These are phyloP conservation scores for Penicillium taxi DNA, from an alignment of 495 filamentous ascomycete species.

Conservation along the genomic window DNA sequence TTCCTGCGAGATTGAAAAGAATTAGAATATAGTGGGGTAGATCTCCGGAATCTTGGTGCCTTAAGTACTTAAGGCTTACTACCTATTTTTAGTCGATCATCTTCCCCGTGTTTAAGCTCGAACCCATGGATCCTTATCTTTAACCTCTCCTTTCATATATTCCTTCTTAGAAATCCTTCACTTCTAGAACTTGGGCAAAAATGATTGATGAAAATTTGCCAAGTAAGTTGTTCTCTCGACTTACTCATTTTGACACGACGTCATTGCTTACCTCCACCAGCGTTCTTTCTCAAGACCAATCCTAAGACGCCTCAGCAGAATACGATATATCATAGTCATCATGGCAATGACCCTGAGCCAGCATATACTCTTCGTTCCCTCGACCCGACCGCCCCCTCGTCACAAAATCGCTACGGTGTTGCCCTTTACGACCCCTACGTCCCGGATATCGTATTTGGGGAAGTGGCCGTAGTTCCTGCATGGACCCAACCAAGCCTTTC, in stretches of 20 bases:
- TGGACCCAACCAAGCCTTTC: conserved; percentile 77
- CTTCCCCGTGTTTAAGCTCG: too few species aligned
- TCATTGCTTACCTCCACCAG: conserved; percentile 38
- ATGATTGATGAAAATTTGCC: conserved; percentile 97
- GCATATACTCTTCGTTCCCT: conserved; percentile 71
- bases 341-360: conserved; percentile 69
- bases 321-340: conserved; percentile 64
- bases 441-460: conserved; percentile 74
- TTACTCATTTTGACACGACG: conserved; percentile 6
- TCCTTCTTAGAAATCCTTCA: too few species aligned
- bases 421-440: conserved; percentile 79
- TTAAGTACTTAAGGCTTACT: neutral
- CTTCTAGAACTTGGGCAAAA: conserved; percentile 10
- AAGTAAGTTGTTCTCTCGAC: conserved; percentile 41
- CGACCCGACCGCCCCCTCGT: conserved; percentile 57
- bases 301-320: conserved; percentile 46
- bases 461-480: conserved; percentile 75
- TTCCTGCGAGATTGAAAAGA: neutral
- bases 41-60: conserved; percentile 1
- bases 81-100: conserved; percentile 20
- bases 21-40: neutral
- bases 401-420: conserved; percentile 76
- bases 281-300: conserved; percentile 54
- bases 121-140: too few species aligned
- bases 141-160: too few species aligned